Conservation (phyloP, 2,329 filamentous ascomycete species). For the Penicillium rolfsii region DNA sequence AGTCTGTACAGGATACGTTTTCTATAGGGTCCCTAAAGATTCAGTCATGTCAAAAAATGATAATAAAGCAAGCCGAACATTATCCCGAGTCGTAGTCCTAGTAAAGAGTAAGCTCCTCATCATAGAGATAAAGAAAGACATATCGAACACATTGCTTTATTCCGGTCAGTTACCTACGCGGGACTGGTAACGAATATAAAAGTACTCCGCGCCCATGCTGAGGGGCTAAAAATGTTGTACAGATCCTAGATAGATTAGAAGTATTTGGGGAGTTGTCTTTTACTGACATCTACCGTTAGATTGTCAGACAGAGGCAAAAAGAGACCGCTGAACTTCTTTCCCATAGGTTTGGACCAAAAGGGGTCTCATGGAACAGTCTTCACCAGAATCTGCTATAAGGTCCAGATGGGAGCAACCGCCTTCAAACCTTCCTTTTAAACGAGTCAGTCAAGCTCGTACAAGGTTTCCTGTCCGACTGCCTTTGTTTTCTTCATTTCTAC, state of each 20-base stretch:
- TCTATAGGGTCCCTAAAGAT: not conserved
- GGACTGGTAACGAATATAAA: not conserved
- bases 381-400: not conserved
- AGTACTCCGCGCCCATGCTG: not conserved
- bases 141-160: not conserved
- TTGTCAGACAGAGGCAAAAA: not conserved
- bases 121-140: not conserved
- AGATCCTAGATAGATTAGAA: not conserved
- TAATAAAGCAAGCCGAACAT: not conserved
- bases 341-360: not conserved
- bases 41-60: not conserved
- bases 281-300: not conserved
- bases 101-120: not conserved
- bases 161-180: not conserved
- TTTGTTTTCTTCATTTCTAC: not conserved
- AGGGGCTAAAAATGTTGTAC: not conserved
- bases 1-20: not conserved
- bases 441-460: not conserved
- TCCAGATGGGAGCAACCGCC: not conserved
- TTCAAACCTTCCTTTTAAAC: not conserved
- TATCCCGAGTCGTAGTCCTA: not conserved
- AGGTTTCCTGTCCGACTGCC: not conserved
- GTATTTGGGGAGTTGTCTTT: not conserved
- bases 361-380: not conserved
- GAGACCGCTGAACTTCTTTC: not conserved